Conservation (phyloP, 164 flowering plant genomes). For the Nymphaea thermarum region DNA sequence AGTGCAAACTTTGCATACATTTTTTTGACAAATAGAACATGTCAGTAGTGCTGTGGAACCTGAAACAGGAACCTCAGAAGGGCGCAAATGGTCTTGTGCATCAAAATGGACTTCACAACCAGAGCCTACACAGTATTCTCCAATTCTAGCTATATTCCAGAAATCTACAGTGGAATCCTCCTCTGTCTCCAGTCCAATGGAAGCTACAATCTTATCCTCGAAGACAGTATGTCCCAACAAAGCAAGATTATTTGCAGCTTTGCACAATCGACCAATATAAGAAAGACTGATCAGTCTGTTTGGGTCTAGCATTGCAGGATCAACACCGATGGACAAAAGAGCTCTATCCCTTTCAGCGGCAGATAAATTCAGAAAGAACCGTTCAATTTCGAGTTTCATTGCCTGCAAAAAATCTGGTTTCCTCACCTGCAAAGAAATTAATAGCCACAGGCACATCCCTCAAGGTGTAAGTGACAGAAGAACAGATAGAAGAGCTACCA, state of each 20-base stretch:
- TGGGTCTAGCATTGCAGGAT: slow-evolving; percentile 90
- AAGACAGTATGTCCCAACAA: slow-evolving; percentile 61
- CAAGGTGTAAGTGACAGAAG: no score
- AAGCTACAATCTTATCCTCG: slow-evolving; percentile 70
- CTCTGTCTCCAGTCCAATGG: slow-evolving; percentile 56
- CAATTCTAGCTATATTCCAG: slow-evolving; percentile 72
- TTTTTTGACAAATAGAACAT: slow-evolving; percentile 64
- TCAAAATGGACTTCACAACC: slow-evolving; percentile 47
- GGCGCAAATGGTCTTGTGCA: slow-evolving; percentile 8
- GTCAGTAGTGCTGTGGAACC: slow-evolving; percentile 21
- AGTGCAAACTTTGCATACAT: slow-evolving; percentile 74
- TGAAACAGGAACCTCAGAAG: slow-evolving; percentile 20
- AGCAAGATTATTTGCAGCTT: slow-evolving; percentile 61
- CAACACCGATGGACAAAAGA: slow-evolving; percentile 70
- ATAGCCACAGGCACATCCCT: no score
- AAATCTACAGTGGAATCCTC: slow-evolving; percentile 54
- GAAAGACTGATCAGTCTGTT: slow-evolving; percentile 55
- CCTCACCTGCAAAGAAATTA: slow-evolving; percentile 39
- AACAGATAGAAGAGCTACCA: no score
- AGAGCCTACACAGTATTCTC: slow-evolving; percentile 62
- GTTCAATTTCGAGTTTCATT: slow-evolving; percentile 92
- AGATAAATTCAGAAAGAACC: slow-evolving; percentile 67
- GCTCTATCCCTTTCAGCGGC: slow-evolving; percentile 97
- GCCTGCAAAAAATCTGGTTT: slow-evolving; percentile 56
- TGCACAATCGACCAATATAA: slow-evolving; percentile 57